These are phyloP conservation scores for Aristolochia fimbriata DNA, from an alignment of 164 flowering plant species.

Conservation along the genomic window DNA sequence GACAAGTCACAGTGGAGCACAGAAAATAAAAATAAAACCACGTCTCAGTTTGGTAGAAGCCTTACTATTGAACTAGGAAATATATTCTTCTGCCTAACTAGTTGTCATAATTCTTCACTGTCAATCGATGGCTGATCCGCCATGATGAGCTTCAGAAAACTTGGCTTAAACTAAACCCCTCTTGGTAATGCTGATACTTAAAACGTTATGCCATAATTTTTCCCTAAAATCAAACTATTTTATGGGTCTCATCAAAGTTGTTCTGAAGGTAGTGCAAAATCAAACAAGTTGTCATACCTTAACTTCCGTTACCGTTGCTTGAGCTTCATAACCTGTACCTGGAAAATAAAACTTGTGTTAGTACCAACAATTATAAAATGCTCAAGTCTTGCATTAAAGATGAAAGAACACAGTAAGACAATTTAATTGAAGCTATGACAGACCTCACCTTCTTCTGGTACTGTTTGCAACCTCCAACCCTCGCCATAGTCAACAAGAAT, in stretches of 20 bases:
- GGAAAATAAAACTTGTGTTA: not conserved
- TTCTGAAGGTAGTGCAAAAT: not conserved
- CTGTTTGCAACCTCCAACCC: conserved; percentile 74
- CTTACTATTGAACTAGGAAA: too few relatives aligned
- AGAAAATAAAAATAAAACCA: too few relatives aligned
- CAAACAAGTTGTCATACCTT: not conserved
- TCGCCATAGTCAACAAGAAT: conserved; percentile 52
- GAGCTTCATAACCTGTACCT: not conserved
- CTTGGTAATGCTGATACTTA: not conserved
- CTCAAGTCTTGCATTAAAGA: not conserved
- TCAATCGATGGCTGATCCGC: too few relatives aligned
- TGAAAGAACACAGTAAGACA: not conserved
- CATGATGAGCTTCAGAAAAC: too few relatives aligned
- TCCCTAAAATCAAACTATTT: not conserved
- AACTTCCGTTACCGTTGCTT: not conserved
- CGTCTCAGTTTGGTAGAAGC: too few relatives aligned
- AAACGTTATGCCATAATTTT: too few relatives aligned
- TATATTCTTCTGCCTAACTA: too few relatives aligned
- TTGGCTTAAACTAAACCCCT: too few relatives aligned
- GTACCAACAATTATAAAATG: not conserved
- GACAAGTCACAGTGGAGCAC: too few relatives aligned
- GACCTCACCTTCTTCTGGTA: conserved; percentile 27
- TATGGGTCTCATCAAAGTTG: not conserved
- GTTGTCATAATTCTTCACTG: too few relatives aligned
- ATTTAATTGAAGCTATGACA: not conserved